Evolutionary conservation across 768 basidiomycete genomes (phyloP), one percentile per base, ranked within the genome.

Genomic region (Cystobasidium onofrii): DNA sequence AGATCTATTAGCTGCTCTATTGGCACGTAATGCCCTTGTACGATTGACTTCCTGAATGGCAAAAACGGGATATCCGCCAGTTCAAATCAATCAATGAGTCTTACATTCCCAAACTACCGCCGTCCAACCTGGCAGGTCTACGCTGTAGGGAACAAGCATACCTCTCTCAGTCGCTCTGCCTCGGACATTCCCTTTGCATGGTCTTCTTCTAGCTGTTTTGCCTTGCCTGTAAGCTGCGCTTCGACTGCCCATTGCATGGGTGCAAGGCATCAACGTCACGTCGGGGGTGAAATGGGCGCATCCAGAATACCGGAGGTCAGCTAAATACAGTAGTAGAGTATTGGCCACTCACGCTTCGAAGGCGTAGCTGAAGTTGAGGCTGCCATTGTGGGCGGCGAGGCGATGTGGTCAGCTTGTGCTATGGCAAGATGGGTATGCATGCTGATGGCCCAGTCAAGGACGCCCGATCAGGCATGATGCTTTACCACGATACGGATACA

Each of bases 131-230:
- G n/a, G n/a, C n/a, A n/a, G n/a, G n/a, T n/a, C n/a, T n/a, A n/a
- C n/a, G n/a, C n/a, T n/a, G 43, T 64, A 23, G 63, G 29, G 34
- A 2, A n/a, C 27, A 20, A 9, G 17, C 65, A 10, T 36, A 71
- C 69, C 55, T 71, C 69, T 20, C 69, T 7, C 20, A 71, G 41
- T 20, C 55, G 9, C 69, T 71, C 69, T 27, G 69, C 69, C 34
- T 71, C 69, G 1, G 69, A 71, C 63, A 64, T 34, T 10, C 43
- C 39, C 20, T 64, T 46, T 10, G 17, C 39, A 27, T 64, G 63
- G 10, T 41, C 43, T 13, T 64, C 36, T 27, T 39, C 63, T 36
- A 64, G 63, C 63, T 64, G 63, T 23, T 64, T 64, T 34, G 63
- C 63, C 39, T 64, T 64, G 63, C 63, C 63, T 39, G 63, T 64